phyloP scores from a whole-genome alignment of 1,284 basidiomycete species.

The Cerrena zonata region DNA sequence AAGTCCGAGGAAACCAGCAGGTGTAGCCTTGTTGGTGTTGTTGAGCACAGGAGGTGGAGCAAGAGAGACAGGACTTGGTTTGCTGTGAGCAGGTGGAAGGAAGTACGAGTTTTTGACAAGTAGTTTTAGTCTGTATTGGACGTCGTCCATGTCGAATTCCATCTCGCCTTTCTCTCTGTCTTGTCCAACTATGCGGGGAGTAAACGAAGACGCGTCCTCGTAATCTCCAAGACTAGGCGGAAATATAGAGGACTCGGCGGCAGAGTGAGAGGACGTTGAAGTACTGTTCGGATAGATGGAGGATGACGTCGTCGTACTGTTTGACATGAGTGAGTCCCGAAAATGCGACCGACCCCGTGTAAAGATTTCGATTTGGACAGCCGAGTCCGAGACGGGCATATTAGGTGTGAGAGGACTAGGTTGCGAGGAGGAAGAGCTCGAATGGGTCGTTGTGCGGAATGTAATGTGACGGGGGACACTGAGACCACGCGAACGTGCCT shows the following conservation, averaged over 20 bases:
- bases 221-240: constrained; percentile 48
- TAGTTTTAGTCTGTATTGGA: constrained; percentile 72
- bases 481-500: constrained; percentile 27
- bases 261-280: constrained; percentile 55
- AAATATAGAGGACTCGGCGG: constrained; percentile 48
- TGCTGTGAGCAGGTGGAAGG: constrained; percentile 75
- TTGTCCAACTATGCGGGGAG: constrained; percentile 35
- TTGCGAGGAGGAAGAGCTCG: constrained; percentile 31
- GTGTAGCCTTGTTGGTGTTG: constrained; percentile 39
- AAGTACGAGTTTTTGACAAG: constrained; percentile 81
- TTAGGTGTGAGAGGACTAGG: constrained; percentile 32
- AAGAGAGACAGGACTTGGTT: constrained; percentile 62
- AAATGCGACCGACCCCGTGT: constrained; percentile 23
- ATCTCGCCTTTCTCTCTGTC: constrained; percentile 30
- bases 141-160: constrained; percentile 70
- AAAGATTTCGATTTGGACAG: constrained; percentile 22
- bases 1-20: constrained; percentile 62
- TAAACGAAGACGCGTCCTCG: constrained; percentile 41
- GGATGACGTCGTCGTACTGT: constrained; percentile 56
- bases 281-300: constrained; percentile 65
- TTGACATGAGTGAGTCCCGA: constrained; percentile 47
- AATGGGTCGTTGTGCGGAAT: constrained; percentile 23
- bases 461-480: constrained; percentile 33
- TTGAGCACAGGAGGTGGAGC: constrained; percentile 33
- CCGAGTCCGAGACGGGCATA: constrained; percentile 17